phyloP scores from a whole-genome alignment of 495 filamentous ascomycete genomes.

The Aspergillus campestris region DNA sequence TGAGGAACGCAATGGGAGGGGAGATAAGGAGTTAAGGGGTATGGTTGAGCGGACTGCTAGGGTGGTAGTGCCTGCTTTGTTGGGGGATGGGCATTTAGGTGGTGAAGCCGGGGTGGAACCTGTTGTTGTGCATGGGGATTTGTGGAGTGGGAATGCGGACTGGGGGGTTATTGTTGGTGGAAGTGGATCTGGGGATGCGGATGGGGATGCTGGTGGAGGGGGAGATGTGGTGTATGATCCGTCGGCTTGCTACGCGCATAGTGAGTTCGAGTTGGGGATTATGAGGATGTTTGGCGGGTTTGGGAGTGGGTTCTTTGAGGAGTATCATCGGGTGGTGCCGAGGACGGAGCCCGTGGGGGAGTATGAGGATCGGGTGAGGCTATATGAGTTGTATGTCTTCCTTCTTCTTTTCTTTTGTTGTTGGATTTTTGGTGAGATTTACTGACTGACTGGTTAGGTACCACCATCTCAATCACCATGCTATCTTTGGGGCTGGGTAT shows the following conservation, averaged over 20 bases:
- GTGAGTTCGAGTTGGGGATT: constrained; percentile 84
- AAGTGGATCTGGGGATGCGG: constrained; percentile 24
- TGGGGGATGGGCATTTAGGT: constrained; percentile 59
- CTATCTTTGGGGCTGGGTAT: constrained; percentile 75
- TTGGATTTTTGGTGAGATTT: neutral
- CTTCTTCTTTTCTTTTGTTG: neutral
- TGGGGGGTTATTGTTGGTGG: constrained; percentile 50
- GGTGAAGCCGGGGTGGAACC: constrained; percentile 51
- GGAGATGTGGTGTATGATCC: constrained; percentile 86
- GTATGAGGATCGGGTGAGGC: constrained; percentile 67
- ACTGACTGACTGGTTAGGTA: constrained; percentile 43
- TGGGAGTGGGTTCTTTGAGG: constrained; percentile 56
- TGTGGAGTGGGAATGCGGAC: constrained; percentile 86
- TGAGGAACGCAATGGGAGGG: constrained; percentile 49
- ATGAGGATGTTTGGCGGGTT: constrained; percentile 97
- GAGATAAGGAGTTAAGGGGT: constrained; percentile 48
- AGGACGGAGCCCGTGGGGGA: constrained; percentile 78
- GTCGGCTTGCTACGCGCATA: constrained; percentile 71
- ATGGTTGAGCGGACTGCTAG: constrained; percentile 55
- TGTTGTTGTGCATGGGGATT: constrained; percentile 80
- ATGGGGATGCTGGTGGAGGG: no score
- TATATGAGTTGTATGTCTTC: constrained; percentile 75
- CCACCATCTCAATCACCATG: constrained; percentile 85
- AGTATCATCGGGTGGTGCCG: constrained; percentile 65
- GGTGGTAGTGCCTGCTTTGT: constrained; percentile 60